Percentiles rank a stretch among this genome's conserved stretches.
These are phyloP conservation scores for Colletotrichum costaricense DNA, from an alignment of 2,329 filamentous ascomycete species.

Conservation along the genomic window DNA sequence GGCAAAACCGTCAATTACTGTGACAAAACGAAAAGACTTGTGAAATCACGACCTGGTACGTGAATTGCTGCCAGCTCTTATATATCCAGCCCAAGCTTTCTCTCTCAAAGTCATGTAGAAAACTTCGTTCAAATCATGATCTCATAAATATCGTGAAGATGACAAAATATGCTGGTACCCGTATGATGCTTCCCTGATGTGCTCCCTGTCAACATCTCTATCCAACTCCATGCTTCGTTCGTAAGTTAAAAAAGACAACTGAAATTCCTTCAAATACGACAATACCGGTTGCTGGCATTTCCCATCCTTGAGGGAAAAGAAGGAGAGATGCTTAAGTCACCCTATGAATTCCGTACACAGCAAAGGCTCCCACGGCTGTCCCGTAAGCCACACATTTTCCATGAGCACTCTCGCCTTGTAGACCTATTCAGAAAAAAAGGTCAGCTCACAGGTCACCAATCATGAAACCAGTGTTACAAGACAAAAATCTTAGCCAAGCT, in stretches of 20 bases:
- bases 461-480: background rate
- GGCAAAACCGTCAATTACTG: too few species aligned
- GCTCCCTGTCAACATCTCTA: background rate
- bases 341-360: conserved; percentile 77
- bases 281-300: background rate
- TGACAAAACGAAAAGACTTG: too few species aligned
- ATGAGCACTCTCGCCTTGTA: conserved; percentile 72
- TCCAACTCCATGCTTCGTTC: background rate
- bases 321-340: conserved; percentile 45
- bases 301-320: background rate
- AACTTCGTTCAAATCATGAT: background rate
- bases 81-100: background rate
- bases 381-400: conserved; percentile 76
- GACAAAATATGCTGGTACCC: background rate
- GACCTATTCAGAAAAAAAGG: conserved; percentile 51
- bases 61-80: background rate
- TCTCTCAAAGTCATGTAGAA: background rate
- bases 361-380: conserved; percentile 75
- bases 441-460: background rate
- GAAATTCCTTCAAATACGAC: background rate
- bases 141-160: background rate
- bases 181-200: background rate
- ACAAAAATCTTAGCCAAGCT: too few species aligned
- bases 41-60: background rate
- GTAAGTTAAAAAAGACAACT: background rate